Percentiles rank a stretch among this genome's conserved stretches.
Evolutionary conservation across 129 eudicot genomes (phyloP).

Genomic region (sunflower (Helianthus annuus)): HanXRQr2.0-SUNRISE NC_035436.2:199837783-199838282

Average conservation of each 20-base stretch:
- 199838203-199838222: background rate
- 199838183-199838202: background rate
- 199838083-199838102: conserved; percentile 9
- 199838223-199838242: background rate
- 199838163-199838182: conserved; percentile 25
- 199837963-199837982: conserved; percentile 64
- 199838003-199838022: background rate
- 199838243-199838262: too few species aligned
- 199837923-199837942: conserved; percentile 74
- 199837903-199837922: conserved; percentile 60
- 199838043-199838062: background rate
- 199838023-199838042: background rate
- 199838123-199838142: background rate
- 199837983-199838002: background rate
- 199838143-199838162: background rate
- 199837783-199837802: background rate
- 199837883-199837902: conserved; percentile 21
- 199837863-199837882: conserved; percentile 11
- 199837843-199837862: conserved; percentile 9
- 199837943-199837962: conserved; percentile 86
- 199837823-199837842: background rate
- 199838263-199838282: too few species aligned
- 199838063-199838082: conserved; percentile 2
- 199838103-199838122: conserved; percentile 19
- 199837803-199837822: conserved; percentile 14